Conservation (phyloP, 805 yeast species). For the Sugiyamaella lignohabitans region DNA sequence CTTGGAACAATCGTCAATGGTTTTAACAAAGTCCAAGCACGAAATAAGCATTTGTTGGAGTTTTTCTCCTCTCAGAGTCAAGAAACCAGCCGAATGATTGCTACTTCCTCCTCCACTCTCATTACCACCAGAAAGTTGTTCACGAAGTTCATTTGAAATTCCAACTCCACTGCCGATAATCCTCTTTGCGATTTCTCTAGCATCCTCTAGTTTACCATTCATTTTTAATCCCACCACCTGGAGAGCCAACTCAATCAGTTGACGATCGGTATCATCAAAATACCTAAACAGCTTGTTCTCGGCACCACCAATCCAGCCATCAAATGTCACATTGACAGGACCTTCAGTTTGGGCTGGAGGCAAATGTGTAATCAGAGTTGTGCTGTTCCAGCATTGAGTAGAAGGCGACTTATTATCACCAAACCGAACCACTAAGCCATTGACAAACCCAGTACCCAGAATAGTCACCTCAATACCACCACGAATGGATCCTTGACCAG, state of each 20-base stretch:
- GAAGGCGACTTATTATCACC: slow-evolving; percentile 52
- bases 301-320: slow-evolving; percentile 41
- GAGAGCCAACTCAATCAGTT: slow-evolving; percentile 86
- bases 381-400: slow-evolving; percentile 93
- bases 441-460: slow-evolving; percentile 78
- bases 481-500: slow-evolving; percentile 88
- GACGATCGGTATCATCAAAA: slow-evolving; percentile 91
- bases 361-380: slow-evolving; percentile 85
- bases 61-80: too few relatives aligned
- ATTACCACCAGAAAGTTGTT: slow-evolving; percentile 10
- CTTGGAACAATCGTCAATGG: too few relatives aligned
- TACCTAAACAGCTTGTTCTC: slow-evolving; percentile 62
- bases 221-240: slow-evolving; percentile 95
- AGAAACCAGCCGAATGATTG: too few relatives aligned
- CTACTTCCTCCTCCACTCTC: too few relatives aligned
- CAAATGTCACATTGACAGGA: slow-evolving; percentile 84
- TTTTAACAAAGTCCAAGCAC: too few relatives aligned
- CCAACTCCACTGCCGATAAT: slow-evolving; percentile 54
- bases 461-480: slow-evolving; percentile 95
- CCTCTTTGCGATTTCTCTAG: slow-evolving; percentile 84
- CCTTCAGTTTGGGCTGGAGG: slow-evolving; percentile 91
- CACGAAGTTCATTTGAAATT: slow-evolving; percentile 7
- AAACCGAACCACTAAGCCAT: slow-evolving; percentile 77
- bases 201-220: slow-evolving; percentile 95
- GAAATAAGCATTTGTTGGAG: too few relatives aligned